Evolutionary conservation across 805 yeast species (phyloP).

Genomic region (Starmerella stigmatis): DNA sequence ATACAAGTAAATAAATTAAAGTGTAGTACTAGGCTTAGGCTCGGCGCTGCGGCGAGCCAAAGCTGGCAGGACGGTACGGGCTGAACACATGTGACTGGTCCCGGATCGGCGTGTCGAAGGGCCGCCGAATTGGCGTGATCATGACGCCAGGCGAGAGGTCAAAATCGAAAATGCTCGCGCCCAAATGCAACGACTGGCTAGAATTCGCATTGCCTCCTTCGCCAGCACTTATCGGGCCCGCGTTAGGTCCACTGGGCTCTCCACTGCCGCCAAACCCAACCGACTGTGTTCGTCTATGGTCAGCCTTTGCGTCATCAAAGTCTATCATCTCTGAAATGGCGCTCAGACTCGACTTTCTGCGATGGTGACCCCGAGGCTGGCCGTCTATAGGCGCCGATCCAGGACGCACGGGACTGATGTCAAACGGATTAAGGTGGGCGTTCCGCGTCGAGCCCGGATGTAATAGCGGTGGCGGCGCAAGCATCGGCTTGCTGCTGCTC

Average conservation of each 20-base stretch:
- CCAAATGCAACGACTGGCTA: background rate
- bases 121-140: conserved; percentile 24
- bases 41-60: conserved; percentile 21
- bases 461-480: background rate
- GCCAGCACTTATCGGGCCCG: background rate
- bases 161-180: conserved; percentile 4
- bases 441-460: conserved; percentile 10
- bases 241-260: background rate
- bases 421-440: conserved; percentile 13
- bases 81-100: conserved; percentile 26
- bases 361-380: background rate
- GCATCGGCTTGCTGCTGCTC: background rate
- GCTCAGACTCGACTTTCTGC: background rate
- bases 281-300: background rate
- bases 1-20: background rate
- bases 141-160: conserved; percentile 15
- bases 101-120: conserved; percentile 27
- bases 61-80: conserved; percentile 20
- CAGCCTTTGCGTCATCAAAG: conserved; percentile 3
- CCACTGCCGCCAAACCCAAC: background rate
- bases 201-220: background rate
- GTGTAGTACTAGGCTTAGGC: background rate
- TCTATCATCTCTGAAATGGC: conserved; percentile 11
- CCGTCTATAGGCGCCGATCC: background rate
- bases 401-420: conserved; percentile 10